Evolutionary conservation across 352 stramenopile species (phyloP), one percentile per base, ranked within the genome.

Genomic region (Phytophthora tubulina): DNA sequence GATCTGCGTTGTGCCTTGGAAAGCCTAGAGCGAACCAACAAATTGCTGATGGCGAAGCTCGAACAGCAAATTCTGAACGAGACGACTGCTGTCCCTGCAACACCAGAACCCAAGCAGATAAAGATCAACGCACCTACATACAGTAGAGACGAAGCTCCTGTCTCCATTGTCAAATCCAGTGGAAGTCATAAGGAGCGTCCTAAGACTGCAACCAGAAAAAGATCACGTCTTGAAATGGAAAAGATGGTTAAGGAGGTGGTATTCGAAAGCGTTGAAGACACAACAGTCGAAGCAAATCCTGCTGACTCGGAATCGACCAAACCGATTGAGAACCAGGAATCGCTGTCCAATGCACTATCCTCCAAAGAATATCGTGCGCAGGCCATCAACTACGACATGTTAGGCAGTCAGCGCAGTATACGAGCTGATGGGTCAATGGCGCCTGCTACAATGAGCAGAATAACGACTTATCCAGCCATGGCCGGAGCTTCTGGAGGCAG

Each of bases 21-120:
- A 63, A 88, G 75, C 27, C 75, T 92, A 17, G 70, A 78, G 11
- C 63, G 84, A 8, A 91, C 82, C 3, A 92, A 93, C 67, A 89
- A 86, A 39, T 63, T 90, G 14, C 56, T 93, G 32, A 86, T 86
- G 49, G 56, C 63, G 1, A 89, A 86, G 46, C 63, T 93, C 6
- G 82, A 92, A 66, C 77, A 92, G 41, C 86, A 91, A 53, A 91
- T 93, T 62, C 27, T 93, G 13, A 89, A 90, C 52, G 76, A 90
- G 50, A 80, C 75, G n/a, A 62, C 80, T 5, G 62, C 51, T 3
- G 79, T 41, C 13, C 48, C 27, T 17, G 32, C 46, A 21, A 10
- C n/a, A 35, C 30, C 42, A 3, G 45, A 59, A 11, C 36, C 0
- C 38, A n/a, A 27, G 13, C 46, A 59, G 4, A 13, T 1, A 10